Evolutionary conservation across 2,329 filamentous ascomycete genomes (phyloP).

Genomic region (Sclerotinia minor): DNA sequence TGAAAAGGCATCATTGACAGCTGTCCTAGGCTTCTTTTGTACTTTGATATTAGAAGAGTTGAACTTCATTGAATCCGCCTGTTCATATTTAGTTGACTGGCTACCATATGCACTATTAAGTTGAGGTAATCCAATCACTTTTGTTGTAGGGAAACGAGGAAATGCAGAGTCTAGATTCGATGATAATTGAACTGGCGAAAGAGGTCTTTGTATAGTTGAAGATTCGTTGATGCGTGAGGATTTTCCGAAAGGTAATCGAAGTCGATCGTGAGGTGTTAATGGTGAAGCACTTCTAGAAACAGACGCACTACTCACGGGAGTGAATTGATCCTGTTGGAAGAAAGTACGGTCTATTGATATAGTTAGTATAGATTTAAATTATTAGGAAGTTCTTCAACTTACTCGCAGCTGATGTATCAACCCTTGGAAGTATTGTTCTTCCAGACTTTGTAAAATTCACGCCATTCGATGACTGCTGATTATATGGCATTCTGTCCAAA

Average conservation of each 20-base stretch:
- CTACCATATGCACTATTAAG: slow-evolving; percentile 27
- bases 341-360: slow-evolving; percentile 53
- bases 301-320: slow-evolving; percentile 58
- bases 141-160: slow-evolving; percentile 52
- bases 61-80: slow-evolving; percentile 47
- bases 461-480: slow-evolving; percentile 33
- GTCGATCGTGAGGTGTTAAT: slow-evolving; percentile 53
- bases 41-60: slow-evolving; percentile 25
- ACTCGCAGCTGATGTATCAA: slow-evolving; percentile 58
- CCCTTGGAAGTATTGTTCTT: slow-evolving; percentile 47
- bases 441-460: slow-evolving; percentile 43
- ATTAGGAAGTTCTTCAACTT: slow-evolving; percentile 35
- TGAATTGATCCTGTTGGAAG: slow-evolving; percentile 58
- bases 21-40: slow-evolving; percentile 49
- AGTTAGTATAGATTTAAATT: slow-evolving; percentile 18
- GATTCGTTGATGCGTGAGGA: slow-evolving; percentile 43
- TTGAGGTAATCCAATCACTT: slow-evolving; percentile 32
- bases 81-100: slow-evolving; percentile 32
- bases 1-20: slow-evolving; percentile 50
- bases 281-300: slow-evolving; percentile 65
- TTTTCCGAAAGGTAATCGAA: slow-evolving; percentile 44
- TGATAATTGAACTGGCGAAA: slow-evolving; percentile 47
- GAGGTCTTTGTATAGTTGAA: slow-evolving; percentile 43
- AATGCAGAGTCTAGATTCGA: slow-evolving; percentile 54
- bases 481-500: slow-evolving; percentile 35